Evolutionary conservation across 2,329 filamentous ascomycete species (phyloP).

Genomic region (Raffaelea albimanens): DNA sequence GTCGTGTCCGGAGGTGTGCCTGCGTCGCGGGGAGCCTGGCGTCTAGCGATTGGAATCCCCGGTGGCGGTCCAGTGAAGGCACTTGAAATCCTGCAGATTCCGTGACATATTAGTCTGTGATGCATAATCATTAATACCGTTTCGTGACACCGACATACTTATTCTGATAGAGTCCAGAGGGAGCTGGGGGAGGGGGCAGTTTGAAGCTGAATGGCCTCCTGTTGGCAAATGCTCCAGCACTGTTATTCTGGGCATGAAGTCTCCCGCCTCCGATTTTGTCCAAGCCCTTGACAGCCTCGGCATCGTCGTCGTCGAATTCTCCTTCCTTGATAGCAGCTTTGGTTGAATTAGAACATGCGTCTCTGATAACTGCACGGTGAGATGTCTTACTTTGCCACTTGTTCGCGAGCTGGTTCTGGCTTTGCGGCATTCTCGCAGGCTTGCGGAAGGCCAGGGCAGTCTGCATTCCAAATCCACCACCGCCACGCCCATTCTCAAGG

Average conservation of each 20-base stretch:
- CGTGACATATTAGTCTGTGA: too few relatives aligned
- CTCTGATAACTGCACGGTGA: too few relatives aligned
- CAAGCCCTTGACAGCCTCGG: constrained; percentile 11
- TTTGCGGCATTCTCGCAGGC: neutral
- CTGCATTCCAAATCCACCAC: neutral
- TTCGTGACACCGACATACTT: too few relatives aligned
- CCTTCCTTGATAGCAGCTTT: constrained; percentile 10
- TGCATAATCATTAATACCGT: too few relatives aligned
- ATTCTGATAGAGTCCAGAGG: too few relatives aligned
- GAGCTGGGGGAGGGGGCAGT: too few relatives aligned
- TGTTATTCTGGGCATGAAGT: constrained; percentile 8
- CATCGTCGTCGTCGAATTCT: constrained; percentile 14
- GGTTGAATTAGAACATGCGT: neutral
- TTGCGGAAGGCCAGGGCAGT: neutral
- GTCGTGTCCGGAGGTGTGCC: neutral
- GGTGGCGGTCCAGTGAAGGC: neutral
- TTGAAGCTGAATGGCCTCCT: too few relatives aligned
- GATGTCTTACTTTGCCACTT: constrained; percentile 10
- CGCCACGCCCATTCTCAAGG: constrained; percentile 9
- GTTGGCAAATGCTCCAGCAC: too few relatives aligned
- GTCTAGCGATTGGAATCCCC: neutral
- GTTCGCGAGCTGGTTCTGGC: neutral
- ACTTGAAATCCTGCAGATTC: neutral
- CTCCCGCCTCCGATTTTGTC: constrained; percentile 11
- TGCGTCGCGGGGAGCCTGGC: neutral